Evolutionary conservation across 306 rosid genomes (phyloP), one percentile per base, ranked within the genome.

Genomic region (Sindora glabra): DNA sequence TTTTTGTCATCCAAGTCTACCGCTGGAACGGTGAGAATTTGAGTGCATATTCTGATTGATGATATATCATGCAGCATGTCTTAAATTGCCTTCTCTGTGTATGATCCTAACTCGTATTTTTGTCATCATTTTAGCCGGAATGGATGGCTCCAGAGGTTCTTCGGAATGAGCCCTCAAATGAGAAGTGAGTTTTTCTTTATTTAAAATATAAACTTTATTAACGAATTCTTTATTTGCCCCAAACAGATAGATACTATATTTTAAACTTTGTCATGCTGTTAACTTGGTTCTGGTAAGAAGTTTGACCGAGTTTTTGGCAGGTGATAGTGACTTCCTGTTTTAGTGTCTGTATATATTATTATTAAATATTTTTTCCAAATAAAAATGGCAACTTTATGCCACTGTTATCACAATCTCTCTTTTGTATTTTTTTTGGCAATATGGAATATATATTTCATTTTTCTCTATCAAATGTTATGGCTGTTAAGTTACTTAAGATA

Each of bases 111-210:
- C 70, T 40, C 69, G 41, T 48, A 49, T 65, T 65, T 49, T 37
- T 40, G 1, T 82, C 68, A 18, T 25, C 60, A 22, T 77, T 59
- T 61, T 76, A 94, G 99, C 99, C 99, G 59, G 99, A 94, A 80
- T 94, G 99, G 99, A 94, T 94, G 99, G 95, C 99, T 38, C 99
- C 97, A 16, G 99, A 92, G 74, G 99, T 92, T 83, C 94, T 92
- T 62, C 94, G 97, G 61, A 94, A 94, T 15, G 99, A 94, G 55
- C 96, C 95, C 70, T 94, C 99, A 59, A 94, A 94, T 77, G 99
- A 94, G 79, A 94, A 94, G 16, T 47, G 62, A 37, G 62, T 77
- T 38, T 22, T 71, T 62, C 39, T 67, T 65, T 13, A 40, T 33
- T 51, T 16, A 23, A 44, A 44, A 16, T 19, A 6, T 37, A 67